phyloP scores from a whole-genome alignment of 2,329 filamentous ascomycete species.

The Cryphonectria radicalis region DNA sequence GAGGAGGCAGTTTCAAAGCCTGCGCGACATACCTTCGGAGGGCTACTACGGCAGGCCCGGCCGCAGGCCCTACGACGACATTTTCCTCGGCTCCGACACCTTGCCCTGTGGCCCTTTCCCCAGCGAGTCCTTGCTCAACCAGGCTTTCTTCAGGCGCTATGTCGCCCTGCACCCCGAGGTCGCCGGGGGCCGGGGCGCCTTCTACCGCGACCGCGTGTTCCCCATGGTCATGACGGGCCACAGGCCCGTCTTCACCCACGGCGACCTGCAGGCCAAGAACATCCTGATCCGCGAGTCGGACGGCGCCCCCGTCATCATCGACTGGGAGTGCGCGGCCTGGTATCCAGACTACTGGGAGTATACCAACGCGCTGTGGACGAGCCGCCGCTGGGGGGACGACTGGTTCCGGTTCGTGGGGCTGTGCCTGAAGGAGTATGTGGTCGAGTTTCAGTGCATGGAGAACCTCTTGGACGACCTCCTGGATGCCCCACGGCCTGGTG shows the following conservation, averaged over 20 bases:
- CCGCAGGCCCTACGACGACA: conserved; percentile 7
- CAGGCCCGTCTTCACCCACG: conserved; percentile 53
- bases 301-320: conserved; percentile 46
- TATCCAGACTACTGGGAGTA: conserved; percentile 50
- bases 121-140: not conserved
- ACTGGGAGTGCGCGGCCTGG: conserved; percentile 54
- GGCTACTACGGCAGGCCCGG: conserved; percentile 8
- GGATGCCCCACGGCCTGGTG: conserved; percentile 11
- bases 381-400: conserved; percentile 10
- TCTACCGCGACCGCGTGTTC: conserved; percentile 12
- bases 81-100: conserved; percentile 4
- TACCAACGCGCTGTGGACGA: conserved; percentile 21
- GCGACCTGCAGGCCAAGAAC: conserved; percentile 52
- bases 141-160: conserved; percentile 5
- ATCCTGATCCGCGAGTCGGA: conserved; percentile 46
- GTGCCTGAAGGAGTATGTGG: conserved; percentile 1
- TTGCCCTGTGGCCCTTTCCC: not conserved
- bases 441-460: conserved; percentile 11
- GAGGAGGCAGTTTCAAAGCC: not conserved
- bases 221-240: conserved; percentile 30
- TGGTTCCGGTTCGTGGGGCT: conserved; percentile 6
- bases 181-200: not conserved
- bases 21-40: not conserved
- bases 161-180: not conserved
- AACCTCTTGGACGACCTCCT: conserved; percentile 3